Evolutionary conservation across 73 alveolate genomes (phyloP), one percentile per base, ranked within the genome.

Genomic region (Paramecium caudatum): DNA sequence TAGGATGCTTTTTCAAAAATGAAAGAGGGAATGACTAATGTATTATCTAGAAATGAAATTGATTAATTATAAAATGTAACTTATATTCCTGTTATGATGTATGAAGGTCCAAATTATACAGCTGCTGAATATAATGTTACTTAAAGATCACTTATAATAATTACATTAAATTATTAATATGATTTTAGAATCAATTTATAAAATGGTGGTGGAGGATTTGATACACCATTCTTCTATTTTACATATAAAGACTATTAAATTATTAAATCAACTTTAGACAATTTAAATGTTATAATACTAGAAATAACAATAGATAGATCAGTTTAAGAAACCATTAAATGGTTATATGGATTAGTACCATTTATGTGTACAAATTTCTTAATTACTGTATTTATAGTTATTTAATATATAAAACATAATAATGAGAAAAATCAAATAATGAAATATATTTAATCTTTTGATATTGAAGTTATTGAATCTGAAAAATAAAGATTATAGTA

Each of bases 141-240:
- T 45, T 36, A 27, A 27, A 4, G 88, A 74, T 27, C 69, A 41
- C 37, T 74, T 10, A 23, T 43, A 39, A 74, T 12, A 8, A 12
- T 74, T 3, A 27, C 47, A 6, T 37, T 74, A 13, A 74, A 74
- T 41, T 74, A 74, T 45, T 74, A 74, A 43, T 74, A 74, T 74
- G 88, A 74, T 10, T 74, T 27, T 45, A 74, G 43, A 74, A 21
- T 74, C 7, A 41, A n/a, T 10, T 74, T 41, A 16, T 30, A 30
- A 21, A 43, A 27, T 2, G 5, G 1, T 27, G 39, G 55, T 9
- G 39, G 43, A 2, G 43, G 47, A 0, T 17, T 37, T 12, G 88
- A 74, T 12, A 45, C 30, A 21, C 88, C 88, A 1, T 74, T 39
- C 32, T 74, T 5, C 32, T 74, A 74, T 45, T 74, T 74, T 74